Evolutionary conservation across 1,284 basidiomycete genomes (phyloP).

Genomic region (Ustilago shanxiensis): DNA sequence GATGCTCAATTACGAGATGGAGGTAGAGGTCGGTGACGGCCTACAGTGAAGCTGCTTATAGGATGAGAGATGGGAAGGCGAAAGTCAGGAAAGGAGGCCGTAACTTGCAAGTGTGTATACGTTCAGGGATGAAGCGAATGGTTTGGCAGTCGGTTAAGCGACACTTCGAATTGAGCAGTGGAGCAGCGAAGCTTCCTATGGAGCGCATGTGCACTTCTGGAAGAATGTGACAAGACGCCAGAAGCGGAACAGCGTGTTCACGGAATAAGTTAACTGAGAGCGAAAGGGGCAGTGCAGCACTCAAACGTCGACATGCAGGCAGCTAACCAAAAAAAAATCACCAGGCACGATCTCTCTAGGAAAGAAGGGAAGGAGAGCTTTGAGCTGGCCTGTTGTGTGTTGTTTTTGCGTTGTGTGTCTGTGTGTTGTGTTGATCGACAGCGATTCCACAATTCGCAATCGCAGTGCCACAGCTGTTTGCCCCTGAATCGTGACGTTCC

Average conservation of each 20-base stretch:
- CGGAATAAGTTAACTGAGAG: no score
- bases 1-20: neutral
- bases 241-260: conserved; percentile 11
- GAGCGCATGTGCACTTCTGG: conserved; percentile 7
- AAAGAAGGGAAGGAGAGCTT: no score
- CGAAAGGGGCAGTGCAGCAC: conserved; percentile 2
- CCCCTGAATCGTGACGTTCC: neutral
- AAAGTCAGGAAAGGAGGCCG: neutral
- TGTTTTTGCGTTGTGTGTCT: neutral
- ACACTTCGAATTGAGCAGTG: neutral
- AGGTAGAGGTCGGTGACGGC: neutral
- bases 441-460: neutral
- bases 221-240: conserved; percentile 28
- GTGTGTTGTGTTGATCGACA: conserved; percentile 40
- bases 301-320: neutral
- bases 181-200: neutral
- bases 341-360: neutral
- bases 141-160: neutral
- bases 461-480: neutral
- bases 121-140: conserved; percentile 1
- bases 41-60: neutral
- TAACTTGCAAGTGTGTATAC: neutral
- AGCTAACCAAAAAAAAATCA: no score
- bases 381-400: no score
- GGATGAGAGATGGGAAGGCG: no score